These are phyloP conservation scores for Dendrobium catenatum DNA, from an alignment of 106 monocot species.

Conservation along the genomic window DNA sequence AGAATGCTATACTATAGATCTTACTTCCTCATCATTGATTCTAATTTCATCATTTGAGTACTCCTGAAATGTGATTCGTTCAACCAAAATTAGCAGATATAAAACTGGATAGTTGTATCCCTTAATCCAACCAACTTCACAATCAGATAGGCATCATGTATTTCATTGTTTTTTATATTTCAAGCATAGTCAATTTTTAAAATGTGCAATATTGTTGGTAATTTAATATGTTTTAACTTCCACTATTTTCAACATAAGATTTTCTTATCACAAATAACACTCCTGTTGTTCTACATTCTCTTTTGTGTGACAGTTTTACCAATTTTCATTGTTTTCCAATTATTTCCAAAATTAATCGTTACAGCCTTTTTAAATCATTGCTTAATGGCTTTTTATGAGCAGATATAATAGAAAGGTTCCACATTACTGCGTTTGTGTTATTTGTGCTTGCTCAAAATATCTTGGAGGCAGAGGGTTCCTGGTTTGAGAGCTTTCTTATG, in stretches of 20 bases:
- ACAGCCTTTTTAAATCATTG: neutral
- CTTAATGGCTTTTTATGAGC: slow-evolving; percentile 12
- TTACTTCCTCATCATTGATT: neutral
- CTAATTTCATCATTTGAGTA: neutral
- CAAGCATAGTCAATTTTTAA: neutral
- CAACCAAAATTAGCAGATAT: neutral
- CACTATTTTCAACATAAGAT: neutral
- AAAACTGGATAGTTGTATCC: neutral
- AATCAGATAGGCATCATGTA: neutral
- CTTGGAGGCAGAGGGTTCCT: slow-evolving; percentile 73
- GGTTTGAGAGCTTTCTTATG: slow-evolving; percentile 59
- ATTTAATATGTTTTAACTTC: neutral
- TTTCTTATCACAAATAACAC: neutral
- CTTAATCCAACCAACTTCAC: neutral
- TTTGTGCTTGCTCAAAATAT: slow-evolving; percentile 86
- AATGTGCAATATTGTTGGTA: neutral
- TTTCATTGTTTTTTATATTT: neutral
- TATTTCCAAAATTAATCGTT: neutral
- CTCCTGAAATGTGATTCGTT: neutral
- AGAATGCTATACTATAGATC: neutral
- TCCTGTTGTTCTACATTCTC: neutral
- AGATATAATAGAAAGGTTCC: slow-evolving; percentile 75
- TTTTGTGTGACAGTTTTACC: neutral
- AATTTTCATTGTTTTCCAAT: neutral
- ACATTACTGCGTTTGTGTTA: slow-evolving; percentile 62